Evolutionary conservation across 2,329 filamentous ascomycete genomes (phyloP).

Genomic region (Teratosphaeria viscida): DNA sequence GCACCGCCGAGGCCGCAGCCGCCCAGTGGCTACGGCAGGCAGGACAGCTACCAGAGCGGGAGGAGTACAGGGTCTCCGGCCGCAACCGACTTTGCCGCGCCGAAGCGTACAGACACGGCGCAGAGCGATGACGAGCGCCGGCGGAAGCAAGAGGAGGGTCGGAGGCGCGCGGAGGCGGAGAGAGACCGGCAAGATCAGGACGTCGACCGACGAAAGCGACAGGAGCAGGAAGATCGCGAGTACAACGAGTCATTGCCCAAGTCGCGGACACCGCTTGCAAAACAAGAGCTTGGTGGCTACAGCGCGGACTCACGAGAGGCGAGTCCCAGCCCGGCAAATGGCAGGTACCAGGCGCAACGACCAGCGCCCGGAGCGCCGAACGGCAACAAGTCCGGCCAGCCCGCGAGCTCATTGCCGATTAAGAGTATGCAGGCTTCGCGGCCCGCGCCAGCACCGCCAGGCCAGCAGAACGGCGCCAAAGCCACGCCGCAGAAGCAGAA

Average conservation of each 20-base stretch:
- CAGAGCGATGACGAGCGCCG: slow-evolving; percentile 27
- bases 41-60: slow-evolving; percentile 35
- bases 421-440: slow-evolving; percentile 60
- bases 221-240: slow-evolving; percentile 59
- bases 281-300: slow-evolving; percentile 76
- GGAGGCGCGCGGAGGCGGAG: slow-evolving; percentile 29
- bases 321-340: slow-evolving; percentile 35
- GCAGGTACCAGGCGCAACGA: slow-evolving; percentile 76
- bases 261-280: slow-evolving; percentile 66
- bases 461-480: slow-evolving; percentile 17
- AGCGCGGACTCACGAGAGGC: slow-evolving; percentile 34
- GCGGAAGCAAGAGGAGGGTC: slow-evolving; percentile 30
- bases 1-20: slow-evolving; percentile 39
- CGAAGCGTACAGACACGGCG: slow-evolving; percentile 23
- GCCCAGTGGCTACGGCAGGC: slow-evolving; percentile 31
- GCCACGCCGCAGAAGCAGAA: slow-evolving; percentile 18
- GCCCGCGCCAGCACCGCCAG: slow-evolving; percentile 23
- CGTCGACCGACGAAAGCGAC: slow-evolving; percentile 40
- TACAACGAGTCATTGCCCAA: slow-evolving; percentile 87
- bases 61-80: slow-evolving; percentile 10
- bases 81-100: slow-evolving; percentile 15
- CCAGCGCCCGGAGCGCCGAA: slow-evolving; percentile 52
- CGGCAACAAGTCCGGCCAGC: slow-evolving; percentile 17
- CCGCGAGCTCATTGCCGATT: slow-evolving; percentile 17
- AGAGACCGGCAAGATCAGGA: slow-evolving; percentile 35